Evolutionary conservation across 108 stramenopile species (phyloP), one percentile per base, ranked within the genome.

Genomic region (Nitzschia sp.): DNA sequence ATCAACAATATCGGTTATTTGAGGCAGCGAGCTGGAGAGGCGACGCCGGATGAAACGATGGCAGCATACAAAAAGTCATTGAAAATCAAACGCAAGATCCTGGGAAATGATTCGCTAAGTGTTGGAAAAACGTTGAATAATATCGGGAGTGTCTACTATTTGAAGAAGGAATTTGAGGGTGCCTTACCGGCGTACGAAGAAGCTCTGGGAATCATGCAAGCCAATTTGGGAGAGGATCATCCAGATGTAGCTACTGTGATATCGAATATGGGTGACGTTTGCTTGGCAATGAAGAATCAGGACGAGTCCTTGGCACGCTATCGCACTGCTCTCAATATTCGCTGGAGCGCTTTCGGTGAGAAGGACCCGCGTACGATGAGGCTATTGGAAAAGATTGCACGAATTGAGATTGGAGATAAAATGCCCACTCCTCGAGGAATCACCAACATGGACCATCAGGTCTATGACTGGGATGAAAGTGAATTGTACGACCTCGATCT

Each of bases 81-180:
- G 29, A 53, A 66, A 32, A 84, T 87, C 22, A 82, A 82, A 50
- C 70, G 85, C 33, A 72, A 75, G 41, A 80, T 84, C 36, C 53
- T 84, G 60, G 85, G 85, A 36, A 65, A 80, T 32, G 80, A 86
- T 60, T 69, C 82, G 45, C 55, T 88, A 32, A 85, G 83, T 68
- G 90, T 91, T 0, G 85, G 84, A 1, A 80, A 87, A 32, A 91
- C 90, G 3, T 56, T 91, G 21, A 91, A 91, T 65, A 85, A 85
- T 58, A 87, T 91, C 46, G 90, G 90, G 2, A 68, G 73, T 31
- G 90, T 91, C 1, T 72, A 85, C 38, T 88, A 84, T 63, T 44
- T 78, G 60, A 76, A 71, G 58, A 80, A 82, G 6, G 76, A 80
- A 21, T 76, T 74, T 54, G 74, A 75, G 41, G 35, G 60, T 17